Evolutionary conservation across 306 rosid species (phyloP).

Genomic region (Malus sylvestris): DNA sequence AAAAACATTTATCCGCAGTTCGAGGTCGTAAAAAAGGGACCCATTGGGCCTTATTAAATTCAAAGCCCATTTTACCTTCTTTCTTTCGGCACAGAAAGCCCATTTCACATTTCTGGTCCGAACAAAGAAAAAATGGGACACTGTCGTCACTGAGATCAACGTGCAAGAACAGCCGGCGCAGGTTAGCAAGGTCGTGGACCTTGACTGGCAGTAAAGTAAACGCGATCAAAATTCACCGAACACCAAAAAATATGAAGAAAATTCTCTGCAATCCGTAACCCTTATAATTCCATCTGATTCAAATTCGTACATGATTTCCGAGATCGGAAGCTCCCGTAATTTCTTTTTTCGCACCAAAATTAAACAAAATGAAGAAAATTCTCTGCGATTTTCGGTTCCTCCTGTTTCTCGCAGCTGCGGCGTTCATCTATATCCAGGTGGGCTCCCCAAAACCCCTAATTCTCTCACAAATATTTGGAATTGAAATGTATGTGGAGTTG

Average conservation of each 20-base stretch:
- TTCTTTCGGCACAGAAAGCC: not conserved
- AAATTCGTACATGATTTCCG: not conserved
- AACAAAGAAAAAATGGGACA: not conserved
- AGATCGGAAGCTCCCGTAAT: constrained; percentile 8
- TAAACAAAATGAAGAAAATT: constrained; percentile 41
- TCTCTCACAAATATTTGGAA: not conserved
- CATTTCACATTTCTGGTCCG: not conserved
- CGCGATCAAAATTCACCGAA: not conserved
- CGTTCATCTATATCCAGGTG: constrained; percentile 89
- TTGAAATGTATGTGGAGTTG: not conserved
- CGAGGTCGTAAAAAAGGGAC: too few species aligned
- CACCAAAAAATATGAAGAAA: not conserved
- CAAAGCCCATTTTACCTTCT: not conserved
- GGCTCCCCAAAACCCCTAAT: not conserved
- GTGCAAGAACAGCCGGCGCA: not conserved
- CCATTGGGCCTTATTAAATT: not conserved
- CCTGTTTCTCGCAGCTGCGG: constrained; percentile 63
- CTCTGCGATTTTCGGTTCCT: constrained; percentile 81
- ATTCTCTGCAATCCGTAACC: not conserved
- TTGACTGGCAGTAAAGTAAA: not conserved
- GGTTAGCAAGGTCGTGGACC: not conserved
- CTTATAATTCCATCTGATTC: not conserved
- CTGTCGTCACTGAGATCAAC: not conserved
- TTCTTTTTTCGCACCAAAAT: not conserved
- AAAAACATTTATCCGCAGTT: too few species aligned